Evolutionary conservation across 768 basidiomycete genomes (phyloP).

Genomic region (Plicaturopsis crispa): DNA sequence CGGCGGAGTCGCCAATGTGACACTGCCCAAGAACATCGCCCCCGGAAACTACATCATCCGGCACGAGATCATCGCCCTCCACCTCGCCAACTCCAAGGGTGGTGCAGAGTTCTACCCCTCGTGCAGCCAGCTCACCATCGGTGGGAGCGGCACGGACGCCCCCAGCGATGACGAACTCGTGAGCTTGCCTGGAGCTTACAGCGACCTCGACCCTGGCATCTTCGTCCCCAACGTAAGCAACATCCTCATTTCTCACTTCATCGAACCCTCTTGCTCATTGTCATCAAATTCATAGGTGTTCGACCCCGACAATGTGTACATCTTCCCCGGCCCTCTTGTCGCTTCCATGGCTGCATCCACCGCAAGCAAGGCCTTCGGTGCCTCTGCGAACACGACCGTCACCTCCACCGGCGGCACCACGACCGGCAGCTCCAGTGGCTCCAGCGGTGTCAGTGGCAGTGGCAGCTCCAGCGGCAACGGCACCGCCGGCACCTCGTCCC

Average conservation of each 20-base stretch:
- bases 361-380: not conserved
- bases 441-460: slow-evolving; percentile 4
- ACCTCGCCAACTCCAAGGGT: slow-evolving; percentile 44
- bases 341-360: slow-evolving; percentile 28
- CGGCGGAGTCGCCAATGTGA: slow-evolving; percentile 31
- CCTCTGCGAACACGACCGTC: not conserved
- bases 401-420: slow-evolving; percentile 1
- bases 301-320: slow-evolving; percentile 26
- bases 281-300: slow-evolving; percentile 20
- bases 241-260: not conserved
- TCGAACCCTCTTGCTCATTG: not conserved
- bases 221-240: slow-evolving; percentile 40
- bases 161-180: slow-evolving; percentile 47
- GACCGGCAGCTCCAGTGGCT: slow-evolving; percentile 3
- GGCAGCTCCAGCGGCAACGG: slow-evolving; percentile 8
- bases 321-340: slow-evolving; percentile 46
- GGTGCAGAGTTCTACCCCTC: slow-evolving; percentile 80
- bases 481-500: slow-evolving; percentile 4
- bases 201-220: slow-evolving; percentile 64
- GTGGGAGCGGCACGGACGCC: slow-evolving; percentile 43
- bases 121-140: slow-evolving; percentile 52
- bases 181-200: slow-evolving; percentile 67
- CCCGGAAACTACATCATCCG: slow-evolving; percentile 72
- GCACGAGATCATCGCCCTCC: slow-evolving; percentile 76
- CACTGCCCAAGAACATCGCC: slow-evolving; percentile 43